Conservation (phyloP, 805 yeast genomes). For the Cyberlindnera subsufficiens region DNA sequence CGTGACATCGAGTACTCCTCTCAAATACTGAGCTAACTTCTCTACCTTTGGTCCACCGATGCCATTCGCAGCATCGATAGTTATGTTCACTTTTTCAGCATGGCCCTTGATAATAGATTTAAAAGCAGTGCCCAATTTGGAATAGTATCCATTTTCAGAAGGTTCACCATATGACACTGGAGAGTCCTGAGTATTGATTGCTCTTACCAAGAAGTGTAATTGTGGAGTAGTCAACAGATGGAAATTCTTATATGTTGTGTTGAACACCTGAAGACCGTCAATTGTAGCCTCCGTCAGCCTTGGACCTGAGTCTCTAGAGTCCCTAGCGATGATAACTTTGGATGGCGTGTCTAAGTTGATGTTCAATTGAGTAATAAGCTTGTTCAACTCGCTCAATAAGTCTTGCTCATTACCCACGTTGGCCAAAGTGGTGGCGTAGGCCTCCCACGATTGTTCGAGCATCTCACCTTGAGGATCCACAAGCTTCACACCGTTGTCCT, state of each 20-base stretch:
- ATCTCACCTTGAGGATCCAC: constrained; percentile 91
- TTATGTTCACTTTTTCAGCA: constrained; percentile 36
- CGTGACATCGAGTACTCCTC: constrained; percentile 34
- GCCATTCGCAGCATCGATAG: constrained; percentile 94
- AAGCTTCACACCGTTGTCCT: constrained; percentile 88
- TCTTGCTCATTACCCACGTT: constrained; percentile 49
- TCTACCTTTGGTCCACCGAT: constrained; percentile 79
- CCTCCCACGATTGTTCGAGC: constrained; percentile 83
- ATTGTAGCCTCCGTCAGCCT: constrained; percentile 50
- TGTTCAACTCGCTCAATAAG: constrained; percentile 31
- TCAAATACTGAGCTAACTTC: constrained; percentile 40
- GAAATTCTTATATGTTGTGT: constrained; percentile 44
- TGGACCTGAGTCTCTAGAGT: constrained; percentile 84
- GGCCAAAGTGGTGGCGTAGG: constrained; percentile 72
- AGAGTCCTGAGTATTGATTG: constrained; percentile 49
- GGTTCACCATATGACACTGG: constrained; percentile 49
- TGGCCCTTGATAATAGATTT: constrained; percentile 32
- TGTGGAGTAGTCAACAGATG: constrained; percentile 90
- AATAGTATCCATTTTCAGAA: constrained; percentile 63
- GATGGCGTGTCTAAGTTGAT: constrained; percentile 42
- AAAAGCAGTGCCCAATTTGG: constrained; percentile 53
- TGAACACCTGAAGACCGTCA: constrained; percentile 52
- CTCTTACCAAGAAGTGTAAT: constrained; percentile 78
- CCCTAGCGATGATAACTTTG: constrained; percentile 68
- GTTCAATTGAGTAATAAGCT: constrained; percentile 33